Evolutionary conservation across 768 basidiomycete genomes (phyloP), one percentile per base, ranked within the genome.

Genomic region (Mycena metata): DNA sequence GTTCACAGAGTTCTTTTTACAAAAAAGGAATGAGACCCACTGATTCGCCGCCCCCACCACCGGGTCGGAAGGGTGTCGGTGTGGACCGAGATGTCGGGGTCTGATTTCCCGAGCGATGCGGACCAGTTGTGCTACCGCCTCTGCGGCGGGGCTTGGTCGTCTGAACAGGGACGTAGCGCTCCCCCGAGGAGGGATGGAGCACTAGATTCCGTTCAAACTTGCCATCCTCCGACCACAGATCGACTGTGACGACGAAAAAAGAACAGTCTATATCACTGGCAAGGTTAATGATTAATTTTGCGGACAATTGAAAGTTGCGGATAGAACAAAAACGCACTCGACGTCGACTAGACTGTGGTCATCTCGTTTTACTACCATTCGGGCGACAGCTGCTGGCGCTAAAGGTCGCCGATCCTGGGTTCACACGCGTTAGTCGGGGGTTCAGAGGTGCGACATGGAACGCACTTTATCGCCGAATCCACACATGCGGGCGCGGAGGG

Each of bases 381-480:
- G 94, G 21, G 91, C 93, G 49, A 95, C 90, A 51, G 94, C 93
- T 1, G 96, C 96, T 60, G 96, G 96, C 0, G 95, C 95, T 60
- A 98, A 84, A 0, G 96, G 96, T 59, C 96, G 86, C 69, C 96
- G 91, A 86, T 98, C 96, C 94, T 96, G 78, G 69, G 73, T 61
- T 67, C 26, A 58, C 71, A 64, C 60, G 66, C 57, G 66, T 72
- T 43, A 69, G 66, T 47, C 45, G 54, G 71, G n/a, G 62, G 67
- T 57, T 23, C 71, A 61, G 43, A 52, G 66, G 55, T 30, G 71
- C 69, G 72, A 62, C 56, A 55, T 24, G 58, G 43, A 60, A 72
- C 76, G 67, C 72, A 95, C 96, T 85, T 96, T 97, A 84, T 98
- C 95, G 50, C 96, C 96, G 79, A 97, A 96, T 13, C 96, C 96